phyloP scores from a whole-genome alignment of 768 basidiomycete species.

The Rhizopogon roseolus region DNA sequence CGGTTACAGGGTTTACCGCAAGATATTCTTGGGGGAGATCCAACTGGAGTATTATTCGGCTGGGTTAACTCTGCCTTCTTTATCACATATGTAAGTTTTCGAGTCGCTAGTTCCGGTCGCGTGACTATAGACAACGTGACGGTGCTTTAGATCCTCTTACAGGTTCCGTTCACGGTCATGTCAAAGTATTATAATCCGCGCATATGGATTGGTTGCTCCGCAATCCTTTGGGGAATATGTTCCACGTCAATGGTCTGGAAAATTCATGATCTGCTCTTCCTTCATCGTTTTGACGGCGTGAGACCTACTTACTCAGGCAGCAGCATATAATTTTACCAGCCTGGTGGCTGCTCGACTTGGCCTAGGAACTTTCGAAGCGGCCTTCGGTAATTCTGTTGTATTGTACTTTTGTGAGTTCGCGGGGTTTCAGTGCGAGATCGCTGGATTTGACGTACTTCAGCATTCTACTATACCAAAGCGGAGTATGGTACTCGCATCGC shows the following conservation, averaged over 20 bases:
- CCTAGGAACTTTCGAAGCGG: slow-evolving; percentile 31
- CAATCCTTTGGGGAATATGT: slow-evolving; percentile 68
- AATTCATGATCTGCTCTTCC: not conserved
- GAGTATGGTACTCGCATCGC: slow-evolving; percentile 44
- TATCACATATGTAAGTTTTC: slow-evolving; percentile 61
- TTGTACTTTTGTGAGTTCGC: slow-evolving; percentile 23
- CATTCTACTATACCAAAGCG: slow-evolving; percentile 44
- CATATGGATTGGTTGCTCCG: slow-evolving; percentile 62
- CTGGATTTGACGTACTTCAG: slow-evolving; percentile 17
- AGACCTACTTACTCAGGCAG: slow-evolving; percentile 19
- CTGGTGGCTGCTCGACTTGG: slow-evolving; percentile 25
- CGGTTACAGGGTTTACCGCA: slow-evolving; percentile 65
- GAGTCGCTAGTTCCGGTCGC: not conserved
- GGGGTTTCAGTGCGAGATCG: slow-evolving; percentile 12
- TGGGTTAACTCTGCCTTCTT: slow-evolving; percentile 78
- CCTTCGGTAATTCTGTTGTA: slow-evolving; percentile 26
- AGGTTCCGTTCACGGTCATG: slow-evolving; percentile 61
- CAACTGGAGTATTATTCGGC: slow-evolving; percentile 64
- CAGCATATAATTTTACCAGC: slow-evolving; percentile 18
- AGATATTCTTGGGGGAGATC: slow-evolving; percentile 64
- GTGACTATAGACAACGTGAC: not conserved
- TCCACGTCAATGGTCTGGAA: slow-evolving; percentile 63
- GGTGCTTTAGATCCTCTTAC: slow-evolving; percentile 52
- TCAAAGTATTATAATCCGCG: slow-evolving; percentile 70
- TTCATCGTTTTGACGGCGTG: not conserved